Base-by-base conservation (phyloP, 768 basidiomycete species). In the Pholiota microspora region DNA sequence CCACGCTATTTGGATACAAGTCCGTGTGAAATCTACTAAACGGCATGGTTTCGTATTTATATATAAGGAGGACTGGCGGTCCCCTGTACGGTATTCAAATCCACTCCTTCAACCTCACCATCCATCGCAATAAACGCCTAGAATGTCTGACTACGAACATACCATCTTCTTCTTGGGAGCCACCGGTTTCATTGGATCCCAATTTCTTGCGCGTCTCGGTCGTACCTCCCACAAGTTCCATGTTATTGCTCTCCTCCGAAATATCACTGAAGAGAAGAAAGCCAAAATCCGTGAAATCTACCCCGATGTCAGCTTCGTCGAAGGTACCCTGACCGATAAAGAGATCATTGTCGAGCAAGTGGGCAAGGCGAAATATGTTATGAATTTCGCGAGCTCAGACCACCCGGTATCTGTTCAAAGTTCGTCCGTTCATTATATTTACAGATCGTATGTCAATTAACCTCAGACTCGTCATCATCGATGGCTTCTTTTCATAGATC, bases 151-250 rank as follows among this genome's bases (percentile, higher is more conserved):
- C 31, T 34, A 46, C 7, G 49, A 60, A 18, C 18, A 54, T 13
- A 62, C 64, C 9, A 62, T 77, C 53, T 73, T 78, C 62, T 66
- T 77, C 49, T 64, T 78, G 13, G 77, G 77, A 6, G 77, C 76
- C 0, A 76, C 76, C 2, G 76, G 77, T 16, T 77, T 72, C 60
- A 62, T 77, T 32, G 75, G 74, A 18, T 74, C 71, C 16, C 71
- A 77, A 49, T 69, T 78, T 55, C 61, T 78, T 4, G 12, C 66
- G 1, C 52, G 68, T 15, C 61, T 76, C 5, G 70, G 68, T 9
- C 60, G 62, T 38, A 69, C 72, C 23, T 49, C 44, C 1, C 51
- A 56, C 10, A 55, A 68, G 5, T 61, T 69, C 29, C 69, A 65
- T 49, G 59, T 78, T 29, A 54, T 69, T 4, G 73, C 74, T 1